Conservation (phyloP, 129 eudicot genomes). For the Erigeron canadensis region DNA sequence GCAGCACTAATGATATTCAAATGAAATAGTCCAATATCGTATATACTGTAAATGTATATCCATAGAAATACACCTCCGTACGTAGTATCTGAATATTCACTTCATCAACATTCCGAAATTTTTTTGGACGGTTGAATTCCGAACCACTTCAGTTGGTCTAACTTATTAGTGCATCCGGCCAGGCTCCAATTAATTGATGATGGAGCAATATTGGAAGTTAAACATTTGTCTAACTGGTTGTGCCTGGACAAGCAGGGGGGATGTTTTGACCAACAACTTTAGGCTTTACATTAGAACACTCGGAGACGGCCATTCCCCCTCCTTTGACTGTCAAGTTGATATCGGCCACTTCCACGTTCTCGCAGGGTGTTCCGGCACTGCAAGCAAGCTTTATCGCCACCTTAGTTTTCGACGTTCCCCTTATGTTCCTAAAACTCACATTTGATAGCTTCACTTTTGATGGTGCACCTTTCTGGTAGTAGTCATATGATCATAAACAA, state of each 20-base stretch:
- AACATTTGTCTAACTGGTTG: neutral
- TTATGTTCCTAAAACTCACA: conserved; percentile 40
- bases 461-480: conserved; percentile 33
- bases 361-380: conserved; percentile 47
- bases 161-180: neutral
- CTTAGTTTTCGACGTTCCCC: conserved; percentile 38
- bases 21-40: no score
- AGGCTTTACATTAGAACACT: conserved; percentile 5
- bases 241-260: conserved; percentile 6
- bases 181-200: no score
- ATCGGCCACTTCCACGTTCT: conserved; percentile 41
- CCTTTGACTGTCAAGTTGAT: conserved; percentile 34
- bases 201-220: no score
- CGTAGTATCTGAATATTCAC: no score
- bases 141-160: no score
- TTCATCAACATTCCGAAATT: no score
- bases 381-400: conserved; percentile 43
- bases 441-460: conserved; percentile 54
- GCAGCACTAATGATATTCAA: no score
- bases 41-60: no score
- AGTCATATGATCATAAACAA: no score
- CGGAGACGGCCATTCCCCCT: conserved; percentile 27
- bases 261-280: conserved; percentile 5
- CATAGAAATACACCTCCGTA: no score
- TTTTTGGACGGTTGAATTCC: no score